These are phyloP conservation scores for Physcomitrium patens DNA, from an alignment of 225 moss, liverwort and hornwort species.

Conservation along the genomic window DNA sequence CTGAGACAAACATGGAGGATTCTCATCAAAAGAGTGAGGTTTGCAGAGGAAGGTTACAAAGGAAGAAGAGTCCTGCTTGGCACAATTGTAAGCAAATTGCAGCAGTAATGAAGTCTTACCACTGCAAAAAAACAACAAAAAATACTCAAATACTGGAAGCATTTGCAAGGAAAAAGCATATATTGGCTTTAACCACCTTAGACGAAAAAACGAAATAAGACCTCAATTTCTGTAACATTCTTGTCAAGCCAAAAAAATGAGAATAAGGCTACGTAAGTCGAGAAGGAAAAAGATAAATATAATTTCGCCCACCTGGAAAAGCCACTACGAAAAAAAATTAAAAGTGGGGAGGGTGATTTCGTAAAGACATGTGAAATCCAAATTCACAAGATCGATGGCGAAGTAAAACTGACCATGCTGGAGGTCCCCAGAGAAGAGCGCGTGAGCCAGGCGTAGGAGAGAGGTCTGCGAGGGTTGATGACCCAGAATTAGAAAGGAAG, in stretches of 20 bases:
- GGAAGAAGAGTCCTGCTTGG: slow-evolving; percentile 45
- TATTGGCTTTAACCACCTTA: background rate
- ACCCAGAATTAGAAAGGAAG: slow-evolving; percentile 19
- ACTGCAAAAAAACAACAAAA: slow-evolving; percentile 25
- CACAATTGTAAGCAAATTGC: slow-evolving; percentile 89
- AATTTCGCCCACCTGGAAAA: background rate
- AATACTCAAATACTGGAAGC: background rate
- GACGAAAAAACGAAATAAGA: background rate
- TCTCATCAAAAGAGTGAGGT: slow-evolving; percentile 70
- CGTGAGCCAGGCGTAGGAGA: slow-evolving; percentile 34
- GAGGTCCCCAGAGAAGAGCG: slow-evolving; percentile 47
- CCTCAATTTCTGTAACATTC: background rate
- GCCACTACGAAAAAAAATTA: slow-evolving; percentile 1
- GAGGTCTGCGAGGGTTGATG: background rate
- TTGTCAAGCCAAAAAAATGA: background rate
- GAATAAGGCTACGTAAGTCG: background rate
- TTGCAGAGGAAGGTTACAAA: slow-evolving; percentile 88
- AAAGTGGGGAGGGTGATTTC: background rate
- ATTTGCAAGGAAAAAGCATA: background rate
- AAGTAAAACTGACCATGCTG: slow-evolving; percentile 37
- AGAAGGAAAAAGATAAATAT: background rate
- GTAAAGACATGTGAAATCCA: background rate
- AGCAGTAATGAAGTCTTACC: slow-evolving; percentile 92
- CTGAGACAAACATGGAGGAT: slow-evolving; percentile 65
- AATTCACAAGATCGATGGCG: background rate